These are phyloP conservation scores for Leucaena leucocephala DNA, from an alignment of 306 rosid species.

Conservation along the genomic window DNA sequence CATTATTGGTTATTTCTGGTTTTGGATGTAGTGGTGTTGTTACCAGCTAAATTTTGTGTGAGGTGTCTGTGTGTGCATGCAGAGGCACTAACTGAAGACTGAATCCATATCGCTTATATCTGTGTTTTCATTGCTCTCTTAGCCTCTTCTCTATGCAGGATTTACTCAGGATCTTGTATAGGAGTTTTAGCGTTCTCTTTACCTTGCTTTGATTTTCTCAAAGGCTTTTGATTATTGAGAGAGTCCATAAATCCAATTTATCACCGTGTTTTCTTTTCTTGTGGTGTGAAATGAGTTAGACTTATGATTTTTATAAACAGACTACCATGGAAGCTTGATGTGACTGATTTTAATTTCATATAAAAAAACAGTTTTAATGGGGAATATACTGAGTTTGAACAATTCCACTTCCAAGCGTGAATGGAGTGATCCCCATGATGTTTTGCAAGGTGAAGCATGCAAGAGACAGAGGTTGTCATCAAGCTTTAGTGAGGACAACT, in stretches of 20 bases:
- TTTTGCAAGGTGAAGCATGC: constrained; percentile 39
- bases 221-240: neutral
- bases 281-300: constrained; percentile 20
- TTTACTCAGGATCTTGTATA: neutral
- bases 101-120: no score
- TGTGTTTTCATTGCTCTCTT: neutral
- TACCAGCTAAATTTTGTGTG: neutral
- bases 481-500: constrained; percentile 31
- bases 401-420: constrained; percentile 32
- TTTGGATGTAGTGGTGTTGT: neutral
- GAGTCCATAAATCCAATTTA: neutral
- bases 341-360: constrained; percentile 5
- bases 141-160: neutral
- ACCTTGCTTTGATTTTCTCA: constrained; percentile 8
- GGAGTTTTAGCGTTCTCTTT: constrained; percentile 1
- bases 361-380: constrained; percentile 36
- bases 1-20: neutral
- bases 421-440: constrained; percentile 13
- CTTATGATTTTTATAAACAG: constrained; percentile 18
- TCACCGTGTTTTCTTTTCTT: constrained; percentile 1
- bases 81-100: no score
- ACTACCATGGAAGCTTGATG: constrained; percentile 17
- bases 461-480: constrained; percentile 43
- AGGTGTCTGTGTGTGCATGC: neutral
- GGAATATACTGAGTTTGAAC: constrained; percentile 36